These are phyloP conservation scores for Leccinum fibrillosum DNA, from an alignment of 768 basidiomycete genomes.

Conservation along the genomic window DNA sequence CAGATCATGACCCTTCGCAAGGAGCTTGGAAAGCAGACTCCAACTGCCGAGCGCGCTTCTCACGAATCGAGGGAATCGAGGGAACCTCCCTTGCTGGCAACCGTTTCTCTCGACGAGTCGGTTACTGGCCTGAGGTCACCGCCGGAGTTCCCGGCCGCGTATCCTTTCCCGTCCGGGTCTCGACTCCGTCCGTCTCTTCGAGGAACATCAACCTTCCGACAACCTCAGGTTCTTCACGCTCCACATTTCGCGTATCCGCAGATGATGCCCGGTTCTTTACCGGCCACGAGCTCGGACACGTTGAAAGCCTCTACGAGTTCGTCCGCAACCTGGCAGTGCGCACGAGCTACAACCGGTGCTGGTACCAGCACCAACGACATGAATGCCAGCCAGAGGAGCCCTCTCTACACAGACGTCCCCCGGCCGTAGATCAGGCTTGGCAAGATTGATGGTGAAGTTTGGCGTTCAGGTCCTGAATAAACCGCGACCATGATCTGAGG, in stretches of 20 bases:
- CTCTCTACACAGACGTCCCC: not conserved
- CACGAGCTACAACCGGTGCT: not conserved
- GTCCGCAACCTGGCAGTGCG: not conserved
- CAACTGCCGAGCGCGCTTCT: not conserved
- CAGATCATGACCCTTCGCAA: conserved; percentile 64
- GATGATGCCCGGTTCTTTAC: conserved; percentile 26
- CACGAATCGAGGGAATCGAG: not conserved
- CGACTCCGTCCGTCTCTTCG: not conserved
- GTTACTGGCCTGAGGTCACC: not conserved
- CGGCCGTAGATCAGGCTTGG: not conserved
- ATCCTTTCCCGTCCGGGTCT: not conserved
- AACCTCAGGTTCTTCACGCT: conserved; percentile 17
- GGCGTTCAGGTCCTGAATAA: not conserved
- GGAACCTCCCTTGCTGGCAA: not conserved
- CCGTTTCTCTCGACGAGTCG: not conserved
- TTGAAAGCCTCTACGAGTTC: not conserved
- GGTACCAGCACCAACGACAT: not conserved
- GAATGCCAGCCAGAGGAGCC: conserved; percentile 1
- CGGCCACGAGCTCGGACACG: not conserved
- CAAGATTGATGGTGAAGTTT: not conserved
- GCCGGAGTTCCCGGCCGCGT: not conserved
- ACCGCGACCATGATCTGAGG: not conserved
- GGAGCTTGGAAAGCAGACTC: conserved; percentile 52
- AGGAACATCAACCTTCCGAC: not conserved
- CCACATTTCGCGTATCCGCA: conserved; percentile 26